phyloP scores from a whole-genome alignment of 176 grass and related monocot species.

The Oryza punctata region DNA sequence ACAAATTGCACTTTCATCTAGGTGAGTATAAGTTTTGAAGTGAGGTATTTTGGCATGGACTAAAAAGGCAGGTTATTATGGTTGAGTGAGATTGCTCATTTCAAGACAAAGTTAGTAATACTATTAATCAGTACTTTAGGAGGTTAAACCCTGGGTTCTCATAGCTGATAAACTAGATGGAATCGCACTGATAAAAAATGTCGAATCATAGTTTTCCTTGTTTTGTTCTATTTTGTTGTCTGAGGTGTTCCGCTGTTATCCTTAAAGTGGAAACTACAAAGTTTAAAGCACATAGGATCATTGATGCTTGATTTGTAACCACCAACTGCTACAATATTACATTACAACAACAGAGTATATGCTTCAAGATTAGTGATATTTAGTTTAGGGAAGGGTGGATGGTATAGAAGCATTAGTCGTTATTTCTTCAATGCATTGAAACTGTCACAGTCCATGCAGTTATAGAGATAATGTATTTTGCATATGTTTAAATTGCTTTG shows the following conservation, averaged over 20 bases:
- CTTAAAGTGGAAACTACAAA: constrained; percentile 9
- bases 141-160: not conserved
- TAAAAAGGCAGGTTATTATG: not conserved
- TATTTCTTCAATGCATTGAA: constrained; percentile 11
- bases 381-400: not conserved
- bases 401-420: not conserved
- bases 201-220: not conserved
- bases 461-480: not conserved
- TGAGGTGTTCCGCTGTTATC: not conserved
- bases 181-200: not conserved
- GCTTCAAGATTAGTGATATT: constrained; percentile 18
- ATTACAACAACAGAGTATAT: constrained; percentile 6
- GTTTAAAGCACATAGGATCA: not conserved
- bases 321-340: not conserved
- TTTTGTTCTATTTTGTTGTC: not conserved
- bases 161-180: constrained; percentile 8
- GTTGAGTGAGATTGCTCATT: not conserved
- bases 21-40: not conserved
- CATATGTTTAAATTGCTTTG: not conserved
- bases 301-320: not conserved
- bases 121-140: not conserved
- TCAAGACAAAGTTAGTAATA: not conserved
- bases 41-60: not conserved
- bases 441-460: not conserved
- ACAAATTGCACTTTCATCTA: not conserved